Conservation (phyloP, 192 early-diverging fungal species). For the Mortierella alpina region DNA sequence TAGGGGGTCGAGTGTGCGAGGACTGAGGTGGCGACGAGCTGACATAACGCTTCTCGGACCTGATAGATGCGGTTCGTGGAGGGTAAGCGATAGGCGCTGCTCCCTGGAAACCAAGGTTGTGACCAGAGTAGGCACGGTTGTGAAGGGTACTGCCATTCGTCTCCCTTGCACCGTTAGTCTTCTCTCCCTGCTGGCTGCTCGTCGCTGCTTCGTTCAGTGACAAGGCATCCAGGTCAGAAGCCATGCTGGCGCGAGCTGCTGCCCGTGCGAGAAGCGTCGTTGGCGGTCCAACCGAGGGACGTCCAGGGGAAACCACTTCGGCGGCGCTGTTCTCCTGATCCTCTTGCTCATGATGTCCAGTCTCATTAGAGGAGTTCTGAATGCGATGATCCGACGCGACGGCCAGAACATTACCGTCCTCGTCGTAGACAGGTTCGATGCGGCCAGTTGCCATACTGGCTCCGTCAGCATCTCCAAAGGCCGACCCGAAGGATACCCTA, state of each 20-base stretch:
- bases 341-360: not conserved
- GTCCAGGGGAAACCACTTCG: slow-evolving; percentile 19
- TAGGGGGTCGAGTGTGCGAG: slow-evolving; percentile 5
- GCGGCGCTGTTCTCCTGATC: not conserved
- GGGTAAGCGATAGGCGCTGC: slow-evolving; percentile 15
- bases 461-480: slow-evolving; percentile 23
- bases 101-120: not conserved
- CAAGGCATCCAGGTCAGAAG: slow-evolving; percentile 12
- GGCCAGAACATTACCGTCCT: not conserved
- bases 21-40: slow-evolving; percentile 25
- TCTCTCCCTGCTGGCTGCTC: slow-evolving; percentile 3
- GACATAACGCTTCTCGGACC: slow-evolving; percentile 1
- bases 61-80: slow-evolving; percentile 3
- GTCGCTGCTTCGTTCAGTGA: not conserved
- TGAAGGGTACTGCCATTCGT: not conserved
- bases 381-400: not conserved
- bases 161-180: too few relatives aligned
- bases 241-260: slow-evolving; percentile 38
- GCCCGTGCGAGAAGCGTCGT: slow-evolving; percentile 41
- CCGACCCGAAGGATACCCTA: slow-evolving; percentile 23
- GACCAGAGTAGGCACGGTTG: not conserved
- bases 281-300: slow-evolving; percentile 35
- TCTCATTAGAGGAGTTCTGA: not conserved
- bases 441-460: slow-evolving; percentile 5
- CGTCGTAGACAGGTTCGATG: slow-evolving; percentile 8